Evolutionary conservation across 2,329 filamentous ascomycete genomes (phyloP), one percentile per base, ranked within the genome.

Genomic region (Aspergillus terreus): DNA sequence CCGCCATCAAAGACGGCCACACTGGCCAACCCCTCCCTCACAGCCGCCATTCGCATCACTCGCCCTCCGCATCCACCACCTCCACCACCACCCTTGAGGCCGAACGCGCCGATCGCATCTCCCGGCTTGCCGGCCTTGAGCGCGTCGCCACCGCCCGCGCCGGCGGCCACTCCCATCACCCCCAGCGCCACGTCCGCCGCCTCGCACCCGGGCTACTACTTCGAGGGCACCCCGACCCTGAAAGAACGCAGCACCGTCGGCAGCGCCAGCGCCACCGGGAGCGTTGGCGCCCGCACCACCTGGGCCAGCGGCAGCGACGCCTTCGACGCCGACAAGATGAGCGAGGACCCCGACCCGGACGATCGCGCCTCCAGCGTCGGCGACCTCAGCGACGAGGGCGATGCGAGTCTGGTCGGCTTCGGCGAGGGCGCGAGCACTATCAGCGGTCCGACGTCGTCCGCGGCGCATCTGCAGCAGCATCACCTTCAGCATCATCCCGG

Each of bases 1-100:
- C 90, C 11, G 92, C 92, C 47, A 96, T 96, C 79, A 96, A 96
- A 73, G 92, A 97, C 68, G 92, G 92, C 62, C 90, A 96, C 66
- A 88, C 90, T 54, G 92, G 92, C 57, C 84, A 91, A 66, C 80
- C 86, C 25, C 82, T 84, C 25, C 80, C 85, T 51, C 79, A 82
- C 53, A 71, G 71, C 52, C 78, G 81, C 51, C 77, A 78, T 55
- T 70, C 72, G 36, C 71, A 72, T 41, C 82, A 83, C 46, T 81
- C 62, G 76, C 84, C 68, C 72, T 83, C 63, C 76, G 80, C 59
- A 72, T 78, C 76, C n/a, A 69, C 69, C 33, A 71, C 82, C 6
- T 87, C 85, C 17, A 82, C 83, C 49, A 87, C 82, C 59, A 92
- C 87, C 63, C 84, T 94, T 54, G 92, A 96, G 64, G 91, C 91